These are phyloP conservation scores for Nakaseomyces nivariensis DNA, from an alignment of 1,139 yeast genomes.

Conservation along the genomic window DNA sequence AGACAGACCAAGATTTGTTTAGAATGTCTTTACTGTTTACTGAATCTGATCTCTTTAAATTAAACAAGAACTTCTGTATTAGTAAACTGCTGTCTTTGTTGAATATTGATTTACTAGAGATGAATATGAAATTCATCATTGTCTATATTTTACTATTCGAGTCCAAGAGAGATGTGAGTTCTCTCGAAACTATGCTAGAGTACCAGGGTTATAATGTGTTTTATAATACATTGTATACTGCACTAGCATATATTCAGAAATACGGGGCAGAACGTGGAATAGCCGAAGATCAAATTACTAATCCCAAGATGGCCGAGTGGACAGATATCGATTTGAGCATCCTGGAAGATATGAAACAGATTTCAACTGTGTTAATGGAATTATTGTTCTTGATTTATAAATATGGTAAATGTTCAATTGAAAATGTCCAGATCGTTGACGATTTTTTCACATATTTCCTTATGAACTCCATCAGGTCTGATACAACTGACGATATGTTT, in stretches of 20 bases:
- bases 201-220: constrained; percentile 41
- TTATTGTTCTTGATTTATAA: constrained; percentile 45
- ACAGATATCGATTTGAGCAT: constrained; percentile 27
- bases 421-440: constrained; percentile 41
- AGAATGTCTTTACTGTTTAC: constrained; percentile 30
- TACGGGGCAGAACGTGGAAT: constrained; percentile 21
- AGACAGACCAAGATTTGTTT: constrained; percentile 31
- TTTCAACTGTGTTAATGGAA: constrained; percentile 40
- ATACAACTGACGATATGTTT: constrained; percentile 50
- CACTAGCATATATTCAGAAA: constrained; percentile 27
- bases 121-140: constrained; percentile 35
- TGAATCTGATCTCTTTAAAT: constrained; percentile 30
- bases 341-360: constrained; percentile 29
- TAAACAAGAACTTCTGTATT: constrained; percentile 35
- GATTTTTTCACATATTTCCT: constrained; percentile 41
- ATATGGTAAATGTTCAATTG: constrained; percentile 35
- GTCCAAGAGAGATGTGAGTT: constrained; percentile 35
- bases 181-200: constrained; percentile 39
- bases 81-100: constrained; percentile 39
- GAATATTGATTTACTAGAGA: constrained; percentile 31
- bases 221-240: constrained; percentile 33
- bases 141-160: constrained; percentile 44
- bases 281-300: constrained; percentile 11
- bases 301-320: constrained; percentile 17
- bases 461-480: constrained; percentile 34